These are phyloP conservation scores for Hysterium pulicare DNA, from an alignment of 2,329 filamentous ascomycete genomes.

Conservation along the genomic window DNA sequence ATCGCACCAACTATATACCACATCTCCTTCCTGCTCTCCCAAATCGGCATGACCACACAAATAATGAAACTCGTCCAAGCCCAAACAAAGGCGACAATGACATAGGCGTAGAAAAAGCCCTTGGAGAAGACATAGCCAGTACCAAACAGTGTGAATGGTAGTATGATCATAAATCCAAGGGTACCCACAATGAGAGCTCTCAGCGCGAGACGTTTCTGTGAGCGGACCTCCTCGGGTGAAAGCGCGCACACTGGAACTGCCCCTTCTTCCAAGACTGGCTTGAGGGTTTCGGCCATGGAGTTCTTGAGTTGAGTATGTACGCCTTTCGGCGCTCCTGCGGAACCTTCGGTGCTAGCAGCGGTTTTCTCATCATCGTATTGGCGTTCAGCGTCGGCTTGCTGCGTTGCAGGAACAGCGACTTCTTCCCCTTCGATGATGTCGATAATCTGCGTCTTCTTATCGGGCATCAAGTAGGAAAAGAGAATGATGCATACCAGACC, in stretches of 20 bases:
- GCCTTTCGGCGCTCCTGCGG: background rate
- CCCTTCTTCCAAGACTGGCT: background rate
- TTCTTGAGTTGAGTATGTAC: background rate
- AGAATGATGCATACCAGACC: constrained; percentile 3
- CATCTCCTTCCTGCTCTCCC: background rate
- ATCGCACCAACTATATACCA: background rate
- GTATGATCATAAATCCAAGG: background rate
- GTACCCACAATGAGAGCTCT: background rate
- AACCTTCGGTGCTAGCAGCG: background rate
- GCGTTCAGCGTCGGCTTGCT: background rate
- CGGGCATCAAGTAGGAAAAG: constrained; percentile 3
- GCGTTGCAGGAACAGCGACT: background rate
- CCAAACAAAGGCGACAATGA: background rate
- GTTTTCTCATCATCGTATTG: background rate
- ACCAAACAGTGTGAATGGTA: background rate
- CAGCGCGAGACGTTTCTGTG: background rate
- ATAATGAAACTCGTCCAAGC: background rate
- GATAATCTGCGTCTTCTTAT: constrained; percentile 2
- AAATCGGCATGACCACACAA: background rate
- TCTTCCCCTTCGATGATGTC: constrained; percentile 2
- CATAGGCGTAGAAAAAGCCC: background rate
- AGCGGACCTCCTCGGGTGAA: background rate
- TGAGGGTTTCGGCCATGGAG: background rate
- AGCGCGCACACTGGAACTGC: background rate
- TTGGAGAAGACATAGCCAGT: background rate